Base-by-base conservation (phyloP, 2,329 filamentous ascomycete species). In the Dichotomopilus funicola region DNA sequence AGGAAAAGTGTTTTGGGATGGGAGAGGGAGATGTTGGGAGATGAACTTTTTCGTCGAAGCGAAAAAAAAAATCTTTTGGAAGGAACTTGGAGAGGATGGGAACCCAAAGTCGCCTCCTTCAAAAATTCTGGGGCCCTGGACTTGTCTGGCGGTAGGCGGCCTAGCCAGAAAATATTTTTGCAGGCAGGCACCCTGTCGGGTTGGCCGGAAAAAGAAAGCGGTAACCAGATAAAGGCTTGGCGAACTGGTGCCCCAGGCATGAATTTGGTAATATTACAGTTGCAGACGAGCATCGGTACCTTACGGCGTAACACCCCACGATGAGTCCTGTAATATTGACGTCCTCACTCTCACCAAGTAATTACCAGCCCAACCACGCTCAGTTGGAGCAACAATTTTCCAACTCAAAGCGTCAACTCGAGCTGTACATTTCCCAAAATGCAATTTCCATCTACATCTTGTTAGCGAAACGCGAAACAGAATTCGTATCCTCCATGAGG, bases 381-480 rank as follows among this genome's bases (percentile, higher is more conserved):
- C 19, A 27, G 19, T 27, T 27, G 19, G 19, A 27, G 19, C 19
- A 27, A 27, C 19, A 27, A 27, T 3, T 27, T 27, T 27, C 19
- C 19, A 27, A 27, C 19, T 27, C 19, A 27, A 27, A 27, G 19
- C 19, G 19, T 59, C 49, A 61, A 31, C 46, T 46, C 8, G 51
- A 59, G 19, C 57, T 61, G 55, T 65, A 70, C 83, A 89, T 88
- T 54, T 87, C 79, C 87, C 87, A 90, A 67, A 90, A 90, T 1
- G 79, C 82, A 60, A 81, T 83, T 70, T 90, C 87, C 78, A 89
- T 82, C 80, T 88, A 46, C 12, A 50, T 42, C 40, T 6, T 42
- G 40, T 42, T 9, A 42, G 40, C 2, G 19, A 2, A 27, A 27
- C 19, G 19, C 19, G 2, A 27, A 27, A 27, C 19, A 27, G 19